A percentile compares a stretch with the other conserved stretches of the same genome.
Conservation (phyloP, 108 stramenopile genomes). For the Nannochloropsis granulata region DNA sequence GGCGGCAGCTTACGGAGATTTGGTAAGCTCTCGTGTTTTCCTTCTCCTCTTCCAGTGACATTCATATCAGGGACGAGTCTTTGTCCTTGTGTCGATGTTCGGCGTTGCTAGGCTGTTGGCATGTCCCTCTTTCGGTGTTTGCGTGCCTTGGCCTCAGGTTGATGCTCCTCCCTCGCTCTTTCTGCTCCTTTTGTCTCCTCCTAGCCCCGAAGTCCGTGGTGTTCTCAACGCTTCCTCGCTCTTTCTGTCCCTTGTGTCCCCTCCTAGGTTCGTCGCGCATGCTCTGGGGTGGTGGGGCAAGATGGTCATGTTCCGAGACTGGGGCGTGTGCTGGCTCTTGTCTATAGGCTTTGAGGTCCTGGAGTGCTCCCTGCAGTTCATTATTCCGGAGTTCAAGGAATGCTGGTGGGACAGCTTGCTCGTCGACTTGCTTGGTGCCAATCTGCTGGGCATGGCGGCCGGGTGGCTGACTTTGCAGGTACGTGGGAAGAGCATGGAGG, state of each 20-base stretch:
- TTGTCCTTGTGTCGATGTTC: no score
- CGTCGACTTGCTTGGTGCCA: conserved; percentile 30
- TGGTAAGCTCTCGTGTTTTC: no score
- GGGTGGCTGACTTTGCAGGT: background rate
- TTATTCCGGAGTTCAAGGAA: conserved; percentile 30
- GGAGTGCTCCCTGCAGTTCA: conserved; percentile 29
- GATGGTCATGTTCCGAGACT: conserved; percentile 40
- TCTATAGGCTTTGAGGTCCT: conserved; percentile 26
- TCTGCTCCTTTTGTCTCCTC: background rate
- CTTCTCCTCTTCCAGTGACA: no score
- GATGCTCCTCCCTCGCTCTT: background rate
- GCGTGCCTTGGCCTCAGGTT: no score
- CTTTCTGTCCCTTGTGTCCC: background rate
- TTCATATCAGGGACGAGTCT: no score
- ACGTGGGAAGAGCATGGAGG: background rate
- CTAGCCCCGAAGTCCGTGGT: background rate
- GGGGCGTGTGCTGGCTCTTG: conserved; percentile 30
- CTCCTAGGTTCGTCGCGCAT: conserved; percentile 5
- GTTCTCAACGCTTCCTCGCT: background rate
- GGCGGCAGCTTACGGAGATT: conserved; percentile 15
- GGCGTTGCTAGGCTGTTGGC: no score
- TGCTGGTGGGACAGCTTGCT: conserved; percentile 36
- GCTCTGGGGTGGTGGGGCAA: conserved; percentile 29
- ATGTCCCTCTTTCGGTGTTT: no score
- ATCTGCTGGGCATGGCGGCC: conserved; percentile 26